phyloP scores from a whole-genome alignment of 768 basidiomycete genomes.

The Leccinellum luteum region DNA sequence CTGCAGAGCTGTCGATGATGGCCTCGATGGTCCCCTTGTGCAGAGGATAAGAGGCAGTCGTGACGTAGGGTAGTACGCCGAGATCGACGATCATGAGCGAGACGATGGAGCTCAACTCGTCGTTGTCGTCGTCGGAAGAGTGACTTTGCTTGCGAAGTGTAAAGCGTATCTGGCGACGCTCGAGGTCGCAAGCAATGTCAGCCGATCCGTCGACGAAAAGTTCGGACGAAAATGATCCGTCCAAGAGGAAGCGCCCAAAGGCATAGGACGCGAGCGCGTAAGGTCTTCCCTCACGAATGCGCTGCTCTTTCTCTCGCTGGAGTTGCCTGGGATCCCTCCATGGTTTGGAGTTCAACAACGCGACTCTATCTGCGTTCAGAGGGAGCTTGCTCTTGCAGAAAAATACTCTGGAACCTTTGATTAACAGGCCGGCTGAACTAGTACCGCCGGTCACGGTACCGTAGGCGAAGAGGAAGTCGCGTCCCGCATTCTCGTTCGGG shows the following conservation, averaged over 20 bases:
- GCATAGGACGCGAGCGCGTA: constrained; percentile 25
- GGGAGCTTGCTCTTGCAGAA: constrained; percentile 24
- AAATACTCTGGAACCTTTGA: constrained; percentile 23
- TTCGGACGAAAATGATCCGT: constrained; percentile 36
- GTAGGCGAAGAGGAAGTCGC: constrained; percentile 28
- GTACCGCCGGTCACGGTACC: constrained; percentile 5
- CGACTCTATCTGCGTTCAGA: constrained; percentile 24
- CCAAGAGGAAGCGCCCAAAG: constrained; percentile 36
- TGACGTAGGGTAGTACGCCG: neutral
- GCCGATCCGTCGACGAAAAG: constrained; percentile 24
- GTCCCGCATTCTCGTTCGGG: constrained; percentile 18
- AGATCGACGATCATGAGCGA: neutral
- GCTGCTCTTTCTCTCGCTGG: constrained; percentile 21
- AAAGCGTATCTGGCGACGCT: constrained; percentile 31
- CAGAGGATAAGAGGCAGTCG: constrained; percentile 23
- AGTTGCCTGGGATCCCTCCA: constrained; percentile 34
- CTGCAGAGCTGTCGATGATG: constrained; percentile 15
- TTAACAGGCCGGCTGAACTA: constrained; percentile 16
- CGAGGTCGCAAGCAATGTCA: constrained; percentile 37
- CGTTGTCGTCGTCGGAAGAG: constrained; percentile 5
- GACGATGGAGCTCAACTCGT: neutral
- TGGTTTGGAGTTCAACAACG: constrained; percentile 18
- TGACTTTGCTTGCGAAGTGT: constrained; percentile 27
- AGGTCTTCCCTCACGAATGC: constrained; percentile 20
- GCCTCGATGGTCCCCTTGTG: constrained; percentile 16